These are phyloP conservation scores for Caloboletus inedulis DNA, from an alignment of 1,284 basidiomycete species.

Conservation along the genomic window DNA sequence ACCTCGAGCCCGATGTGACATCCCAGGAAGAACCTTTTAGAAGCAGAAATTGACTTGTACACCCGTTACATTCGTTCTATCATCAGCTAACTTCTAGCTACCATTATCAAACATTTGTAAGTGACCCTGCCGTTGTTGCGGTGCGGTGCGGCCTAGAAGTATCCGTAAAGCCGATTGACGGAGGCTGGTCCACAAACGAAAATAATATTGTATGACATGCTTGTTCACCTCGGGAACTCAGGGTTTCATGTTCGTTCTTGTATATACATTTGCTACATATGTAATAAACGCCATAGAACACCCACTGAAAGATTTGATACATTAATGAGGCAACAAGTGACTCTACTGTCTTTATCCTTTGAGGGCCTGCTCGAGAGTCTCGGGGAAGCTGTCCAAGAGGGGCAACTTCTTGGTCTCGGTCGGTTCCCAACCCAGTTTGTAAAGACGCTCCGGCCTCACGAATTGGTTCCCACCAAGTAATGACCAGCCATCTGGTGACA, in stretches of 20 bases:
- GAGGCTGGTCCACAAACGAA: neutral
- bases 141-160: neutral
- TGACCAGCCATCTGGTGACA: conserved; percentile 37
- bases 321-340: neutral
- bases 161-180: neutral
- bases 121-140: neutral
- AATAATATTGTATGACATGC: conserved; percentile 10
- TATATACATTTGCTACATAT: conserved; percentile 8
- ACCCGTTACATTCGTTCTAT: conserved; percentile 18
- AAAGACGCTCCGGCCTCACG: conserved; percentile 34
- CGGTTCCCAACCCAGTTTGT: conserved; percentile 40
- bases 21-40: neutral
- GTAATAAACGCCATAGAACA: neutral
- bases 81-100: conserved; percentile 4
- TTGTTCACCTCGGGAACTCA: neutral
- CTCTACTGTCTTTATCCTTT: neutral
- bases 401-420: conserved; percentile 33
- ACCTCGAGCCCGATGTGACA: neutral
- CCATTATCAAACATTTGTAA: conserved; percentile 6
- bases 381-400: conserved; percentile 35
- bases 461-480: conserved; percentile 38
- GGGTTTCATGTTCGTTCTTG: conserved; percentile 2
- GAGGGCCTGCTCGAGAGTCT: conserved; percentile 34
- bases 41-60: neutral
- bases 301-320: neutral